These are phyloP conservation scores for Nicotiana obtusifolia DNA, from an alignment of 257 asterid species.

Conservation along the genomic window DNA sequence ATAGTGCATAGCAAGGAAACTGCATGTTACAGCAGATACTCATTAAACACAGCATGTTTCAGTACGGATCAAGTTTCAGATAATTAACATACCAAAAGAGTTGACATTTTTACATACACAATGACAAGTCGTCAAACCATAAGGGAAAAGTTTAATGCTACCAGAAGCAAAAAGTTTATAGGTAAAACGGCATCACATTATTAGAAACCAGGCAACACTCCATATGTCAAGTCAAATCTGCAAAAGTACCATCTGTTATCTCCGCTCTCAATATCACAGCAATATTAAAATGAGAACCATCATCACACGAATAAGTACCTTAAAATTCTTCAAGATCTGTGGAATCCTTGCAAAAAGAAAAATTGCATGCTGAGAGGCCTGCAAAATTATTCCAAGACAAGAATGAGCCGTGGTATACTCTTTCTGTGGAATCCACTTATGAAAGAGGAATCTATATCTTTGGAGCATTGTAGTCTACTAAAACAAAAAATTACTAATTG, in stretches of 20 bases:
- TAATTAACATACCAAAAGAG: background rate
- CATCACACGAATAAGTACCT: constrained; percentile 30
- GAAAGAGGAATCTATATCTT: background rate
- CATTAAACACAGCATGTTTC: background rate
- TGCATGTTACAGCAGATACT: background rate
- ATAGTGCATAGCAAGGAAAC: background rate
- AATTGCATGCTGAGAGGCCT: constrained; percentile 86
- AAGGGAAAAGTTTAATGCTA: too few species aligned
- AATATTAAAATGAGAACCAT: background rate
- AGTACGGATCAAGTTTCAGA: background rate
- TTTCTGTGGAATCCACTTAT: background rate
- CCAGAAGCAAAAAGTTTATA: background rate
- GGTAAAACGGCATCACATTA: background rate
- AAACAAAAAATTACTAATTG: background rate
- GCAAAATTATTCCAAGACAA: constrained; percentile 10
- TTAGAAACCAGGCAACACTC: background rate
- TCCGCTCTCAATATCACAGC: background rate
- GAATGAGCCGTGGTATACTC: background rate
- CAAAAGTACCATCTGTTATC: background rate
- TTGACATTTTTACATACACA: background rate
- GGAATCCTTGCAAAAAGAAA: constrained; percentile 85
- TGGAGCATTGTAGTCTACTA: background rate
- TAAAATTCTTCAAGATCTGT: constrained; percentile 67
- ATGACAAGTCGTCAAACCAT: background rate
- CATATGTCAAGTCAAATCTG: background rate